These are phyloP conservation scores for Neurospora sp. DNA, from an alignment of 495 filamentous ascomycete genomes.

Conservation along the genomic window DNA sequence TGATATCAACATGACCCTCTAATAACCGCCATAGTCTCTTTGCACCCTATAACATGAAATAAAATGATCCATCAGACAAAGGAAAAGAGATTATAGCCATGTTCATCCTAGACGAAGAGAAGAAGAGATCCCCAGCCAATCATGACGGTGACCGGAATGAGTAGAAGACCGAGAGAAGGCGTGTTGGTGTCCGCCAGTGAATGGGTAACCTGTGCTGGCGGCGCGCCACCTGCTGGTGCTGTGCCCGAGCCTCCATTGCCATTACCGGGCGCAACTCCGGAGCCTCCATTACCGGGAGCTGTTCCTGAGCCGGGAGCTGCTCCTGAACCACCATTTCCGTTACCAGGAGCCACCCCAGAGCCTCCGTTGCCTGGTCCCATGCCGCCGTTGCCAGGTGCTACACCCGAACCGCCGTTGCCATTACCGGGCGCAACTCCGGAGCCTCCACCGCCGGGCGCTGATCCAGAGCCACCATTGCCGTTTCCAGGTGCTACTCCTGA, in stretches of 20 bases:
- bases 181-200: constrained; percentile 5
- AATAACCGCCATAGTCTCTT: background rate
- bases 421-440: background rate
- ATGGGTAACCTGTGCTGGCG: constrained; percentile 12
- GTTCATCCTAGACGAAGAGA: background rate
- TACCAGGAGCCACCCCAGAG: background rate
- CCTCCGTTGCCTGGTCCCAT: constrained; percentile 1
- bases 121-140: background rate
- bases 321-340: constrained; percentile 3
- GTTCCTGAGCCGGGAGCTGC: constrained; percentile 2
- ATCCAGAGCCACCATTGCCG: background rate
- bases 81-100: background rate
- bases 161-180: constrained; percentile 4
- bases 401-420: background rate
- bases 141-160: background rate
- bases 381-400: background rate
- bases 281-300: constrained; percentile 5
- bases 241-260: background rate
- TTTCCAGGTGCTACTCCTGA: background rate
- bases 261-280: constrained; percentile 3
- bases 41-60: background rate
- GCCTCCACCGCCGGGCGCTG: background rate
- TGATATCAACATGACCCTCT: background rate
- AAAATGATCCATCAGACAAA: background rate
- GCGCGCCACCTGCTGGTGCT: background rate